These are phyloP conservation scores for Kodamaea kaohsiungensis DNA, from an alignment of 805 yeast species.

Conservation along the genomic window DNA sequence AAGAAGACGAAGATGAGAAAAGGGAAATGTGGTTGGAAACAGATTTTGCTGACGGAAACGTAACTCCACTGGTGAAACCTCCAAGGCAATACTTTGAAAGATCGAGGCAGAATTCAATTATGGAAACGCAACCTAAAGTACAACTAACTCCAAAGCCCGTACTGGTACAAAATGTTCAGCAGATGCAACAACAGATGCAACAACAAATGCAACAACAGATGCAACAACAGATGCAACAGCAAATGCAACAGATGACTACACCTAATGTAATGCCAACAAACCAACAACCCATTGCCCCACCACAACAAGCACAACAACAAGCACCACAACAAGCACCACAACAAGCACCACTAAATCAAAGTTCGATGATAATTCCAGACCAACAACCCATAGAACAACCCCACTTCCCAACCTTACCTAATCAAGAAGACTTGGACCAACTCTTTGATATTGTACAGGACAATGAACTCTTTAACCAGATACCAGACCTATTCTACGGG, in stretches of 20 bases:
- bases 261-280: no score
- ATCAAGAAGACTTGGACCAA: background rate
- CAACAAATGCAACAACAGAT: no score
- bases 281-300: no score
- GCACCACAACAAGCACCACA: no score
- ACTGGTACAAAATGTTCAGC: background rate
- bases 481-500: background rate
- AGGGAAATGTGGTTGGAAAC: constrained; percentile 9
- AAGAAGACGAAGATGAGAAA: constrained; percentile 2
- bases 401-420: background rate
- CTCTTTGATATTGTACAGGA: background rate
- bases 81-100: background rate
- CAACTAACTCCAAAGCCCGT: background rate
- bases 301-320: no score
- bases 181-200: background rate
- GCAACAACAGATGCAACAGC: no score
- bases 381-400: background rate
- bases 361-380: background rate
- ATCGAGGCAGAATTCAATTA: background rate
- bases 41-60: background rate
- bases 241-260: no score
- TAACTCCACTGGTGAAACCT: background rate
- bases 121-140: background rate
- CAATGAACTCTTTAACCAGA: background rate
- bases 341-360: background rate